Evolutionary conservation across 2,329 filamentous ascomycete genomes (phyloP), one percentile per base, ranked within the genome.

Genomic region (Coniochaeta sp.): DNA sequence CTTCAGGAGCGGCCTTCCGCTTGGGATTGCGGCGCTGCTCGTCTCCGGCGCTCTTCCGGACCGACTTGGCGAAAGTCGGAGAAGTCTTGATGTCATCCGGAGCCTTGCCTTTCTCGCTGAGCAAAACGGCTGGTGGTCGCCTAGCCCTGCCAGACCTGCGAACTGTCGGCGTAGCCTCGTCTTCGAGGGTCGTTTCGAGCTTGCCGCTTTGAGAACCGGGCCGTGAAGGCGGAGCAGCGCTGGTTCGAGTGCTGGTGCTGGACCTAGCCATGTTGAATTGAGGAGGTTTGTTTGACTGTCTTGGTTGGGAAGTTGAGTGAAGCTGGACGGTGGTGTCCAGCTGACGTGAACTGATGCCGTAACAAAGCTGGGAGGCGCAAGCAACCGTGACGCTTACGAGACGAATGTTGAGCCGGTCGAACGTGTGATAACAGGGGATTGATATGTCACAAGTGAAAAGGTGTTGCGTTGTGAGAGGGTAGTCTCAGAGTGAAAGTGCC

Each of bases 1-100:
- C 65, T 28, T 74, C 71, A 7, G 62, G 58, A 61, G 63, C 52
- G 58, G 66, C 58, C 50, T 66, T 66, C 61, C 70, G 59, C 58
- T 67, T 68, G 50, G 64, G 57, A 60, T 66, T 63, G 28, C 64
- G 58, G 54, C 68, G 44, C 9, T 40, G 6, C 36, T 59, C 43
- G 6, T 54, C 36, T 43, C 11, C n/a, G 40, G 26, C 44, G 31
- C 26, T 55, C 17, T 22, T 57, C 31, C 9, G 16, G 17, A 26
- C 54, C 3, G 56, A 28, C 56, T 43, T 58, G 12, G 19, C 9
- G 11, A 24, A 26, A 16, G 56, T 44, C 12, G 56, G 56, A 28
- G 56, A 58, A 31, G 55, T 2, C 17, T n/a, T 44, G 34, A 28
- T 36, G 4, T 44, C 36, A 19, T 58, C 56, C 17, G 22, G 3